These are phyloP conservation scores for Volvariella surrecta DNA, from an alignment of 1,284 basidiomycete genomes.

Conservation along the genomic window DNA sequence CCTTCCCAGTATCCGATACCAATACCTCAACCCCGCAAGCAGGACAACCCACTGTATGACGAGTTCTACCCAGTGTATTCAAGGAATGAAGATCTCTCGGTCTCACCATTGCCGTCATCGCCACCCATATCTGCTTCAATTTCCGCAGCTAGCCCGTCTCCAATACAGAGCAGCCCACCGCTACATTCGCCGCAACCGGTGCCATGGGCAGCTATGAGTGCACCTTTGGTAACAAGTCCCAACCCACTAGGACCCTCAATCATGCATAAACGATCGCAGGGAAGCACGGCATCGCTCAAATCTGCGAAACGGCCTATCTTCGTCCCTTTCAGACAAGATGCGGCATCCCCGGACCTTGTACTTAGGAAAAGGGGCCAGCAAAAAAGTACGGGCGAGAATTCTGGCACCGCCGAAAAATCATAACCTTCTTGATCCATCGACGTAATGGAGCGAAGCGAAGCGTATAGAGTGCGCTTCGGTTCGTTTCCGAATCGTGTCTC, in stretches of 20 bases:
- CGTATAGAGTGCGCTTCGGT: too few species aligned
- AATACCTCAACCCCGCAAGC: slow-evolving; percentile 21
- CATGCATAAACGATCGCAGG: not conserved
- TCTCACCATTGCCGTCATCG: slow-evolving; percentile 9
- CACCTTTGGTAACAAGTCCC: not conserved
- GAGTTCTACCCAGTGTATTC: slow-evolving; percentile 5
- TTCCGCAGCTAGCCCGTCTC: slow-evolving; percentile 10
- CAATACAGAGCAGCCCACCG: slow-evolving; percentile 8
- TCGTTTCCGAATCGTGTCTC: too few species aligned
- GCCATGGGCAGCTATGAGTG: slow-evolving; percentile 4
- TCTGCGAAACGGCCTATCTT: slow-evolving; percentile 33
- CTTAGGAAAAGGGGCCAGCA: slow-evolving; percentile 38
- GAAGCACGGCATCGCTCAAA: slow-evolving; percentile 1
- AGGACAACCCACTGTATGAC: slow-evolving; percentile 5
- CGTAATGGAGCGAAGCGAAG: too few species aligned
- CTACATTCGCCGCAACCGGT: slow-evolving; percentile 19
- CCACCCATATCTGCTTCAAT: slow-evolving; percentile 5
- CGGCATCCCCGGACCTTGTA: slow-evolving; percentile 49
- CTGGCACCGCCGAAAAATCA: too few species aligned
- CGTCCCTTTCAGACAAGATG: slow-evolving; percentile 45
- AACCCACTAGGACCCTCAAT: slow-evolving; percentile 8
- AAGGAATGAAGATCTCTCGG: slow-evolving; percentile 5
- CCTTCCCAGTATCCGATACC: slow-evolving; percentile 39
- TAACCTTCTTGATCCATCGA: too few species aligned
- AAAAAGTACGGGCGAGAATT: slow-evolving; percentile 9